phyloP scores from a whole-genome alignment of 2,329 filamentous ascomycete genomes.

The Epicoccum sorghinum region DNA sequence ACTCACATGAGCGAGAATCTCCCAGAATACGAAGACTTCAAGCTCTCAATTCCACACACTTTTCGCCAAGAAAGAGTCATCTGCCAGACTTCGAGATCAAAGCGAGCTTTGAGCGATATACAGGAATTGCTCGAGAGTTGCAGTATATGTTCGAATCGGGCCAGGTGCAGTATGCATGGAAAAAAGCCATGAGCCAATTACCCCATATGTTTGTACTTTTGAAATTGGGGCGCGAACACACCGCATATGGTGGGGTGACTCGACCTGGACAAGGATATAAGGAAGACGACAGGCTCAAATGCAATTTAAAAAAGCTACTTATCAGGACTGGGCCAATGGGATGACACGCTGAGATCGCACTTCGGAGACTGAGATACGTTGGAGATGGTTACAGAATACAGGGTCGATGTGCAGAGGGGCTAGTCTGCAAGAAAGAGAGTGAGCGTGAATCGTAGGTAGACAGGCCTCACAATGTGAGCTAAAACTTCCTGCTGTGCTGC shows the following conservation, averaged over 20 bases:
- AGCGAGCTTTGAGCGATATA: not conserved
- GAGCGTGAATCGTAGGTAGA: no score
- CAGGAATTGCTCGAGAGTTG: not conserved
- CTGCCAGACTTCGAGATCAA: not conserved
- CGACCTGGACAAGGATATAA: not conserved
- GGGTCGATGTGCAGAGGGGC: no score
- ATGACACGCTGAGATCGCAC: not conserved
- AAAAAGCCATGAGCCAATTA: not conserved
- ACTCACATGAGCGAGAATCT: not conserved
- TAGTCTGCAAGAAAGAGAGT: no score
- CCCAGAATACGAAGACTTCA: not conserved
- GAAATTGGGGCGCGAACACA: not conserved
- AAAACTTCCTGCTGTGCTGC: no score
- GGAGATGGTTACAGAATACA: no score
- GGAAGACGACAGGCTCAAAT: not conserved
- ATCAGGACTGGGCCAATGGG: not conserved
- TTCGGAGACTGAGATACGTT: not conserved
- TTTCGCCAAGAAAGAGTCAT: not conserved
- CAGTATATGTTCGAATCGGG: not conserved
- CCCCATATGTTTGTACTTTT: not conserved
- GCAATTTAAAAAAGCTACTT: not conserved
- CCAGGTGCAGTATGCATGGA: not conserved
- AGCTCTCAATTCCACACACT: not conserved
- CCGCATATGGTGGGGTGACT: not conserved
- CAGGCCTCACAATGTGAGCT: no score